Percentiles rank a stretch among this genome's conserved stretches.
Conservation (phyloP, 495 filamentous ascomycete genomes). For the Halenospora varia region DNA sequence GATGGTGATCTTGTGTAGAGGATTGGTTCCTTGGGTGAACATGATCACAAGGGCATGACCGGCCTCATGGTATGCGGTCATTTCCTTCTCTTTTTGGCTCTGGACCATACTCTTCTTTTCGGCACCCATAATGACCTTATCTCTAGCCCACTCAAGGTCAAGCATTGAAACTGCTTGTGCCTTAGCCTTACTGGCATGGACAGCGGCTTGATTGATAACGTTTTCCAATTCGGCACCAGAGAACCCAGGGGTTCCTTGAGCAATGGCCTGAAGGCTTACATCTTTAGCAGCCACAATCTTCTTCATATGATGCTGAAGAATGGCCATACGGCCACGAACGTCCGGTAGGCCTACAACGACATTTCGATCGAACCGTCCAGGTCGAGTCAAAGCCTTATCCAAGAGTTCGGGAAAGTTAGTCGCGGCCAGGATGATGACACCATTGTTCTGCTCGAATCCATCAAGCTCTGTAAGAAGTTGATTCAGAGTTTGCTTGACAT, state of each 20-base stretch:
- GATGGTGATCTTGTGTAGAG: conserved; percentile 94
- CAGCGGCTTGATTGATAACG: conserved; percentile 91
- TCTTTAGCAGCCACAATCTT: conserved; percentile 73
- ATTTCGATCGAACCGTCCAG: conserved; percentile 92
- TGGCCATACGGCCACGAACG: conserved; percentile 89
- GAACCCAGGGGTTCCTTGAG: conserved; percentile 82
- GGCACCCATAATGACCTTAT: conserved; percentile 96
- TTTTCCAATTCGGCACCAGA: conserved; percentile 96
- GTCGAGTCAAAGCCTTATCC: conserved; percentile 90
- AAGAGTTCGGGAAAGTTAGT: conserved; percentile 94
- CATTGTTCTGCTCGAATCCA: conserved; percentile 89
- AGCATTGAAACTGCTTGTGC: conserved; percentile 63
- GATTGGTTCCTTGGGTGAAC: conserved; percentile 65
- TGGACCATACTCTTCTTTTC: conserved; percentile 86
- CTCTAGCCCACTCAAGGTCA: conserved; percentile 96
- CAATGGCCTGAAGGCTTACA: conserved; percentile 78
- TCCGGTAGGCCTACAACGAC: conserved; percentile 87
- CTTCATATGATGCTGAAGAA: conserved; percentile 87
- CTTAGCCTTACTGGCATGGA: conserved; percentile 82
- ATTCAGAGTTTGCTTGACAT: conserved; percentile 95
- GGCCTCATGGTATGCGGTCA: conserved; percentile 97
- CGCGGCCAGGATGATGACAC: conserved; percentile 91
- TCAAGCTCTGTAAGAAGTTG: conserved; percentile 98
- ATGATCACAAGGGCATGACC: conserved; percentile 89
- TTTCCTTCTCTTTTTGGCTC: conserved; percentile 75